phyloP scores from a whole-genome alignment of 2,329 filamentous ascomycete species.

The Trichoderma koningii region DNA sequence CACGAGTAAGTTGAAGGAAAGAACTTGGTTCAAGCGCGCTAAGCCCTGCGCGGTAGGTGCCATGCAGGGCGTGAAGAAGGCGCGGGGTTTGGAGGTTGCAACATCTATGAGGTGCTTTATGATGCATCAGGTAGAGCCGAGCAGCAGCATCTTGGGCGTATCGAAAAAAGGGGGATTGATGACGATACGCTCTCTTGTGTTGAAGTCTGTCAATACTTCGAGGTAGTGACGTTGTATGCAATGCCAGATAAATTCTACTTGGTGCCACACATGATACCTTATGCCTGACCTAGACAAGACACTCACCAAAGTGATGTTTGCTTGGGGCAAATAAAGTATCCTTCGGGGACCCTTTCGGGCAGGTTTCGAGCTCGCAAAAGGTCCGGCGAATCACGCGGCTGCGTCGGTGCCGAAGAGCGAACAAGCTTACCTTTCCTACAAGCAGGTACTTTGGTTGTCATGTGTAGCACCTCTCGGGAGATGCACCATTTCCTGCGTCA shows the following conservation, averaged over 20 bases:
- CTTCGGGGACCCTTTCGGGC: not conserved
- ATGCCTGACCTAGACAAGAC: too few species aligned
- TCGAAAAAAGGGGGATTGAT: not conserved
- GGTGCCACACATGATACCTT: too few species aligned
- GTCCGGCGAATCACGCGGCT: constrained; percentile 19
- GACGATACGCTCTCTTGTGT: not conserved
- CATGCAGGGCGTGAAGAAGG: constrained; percentile 27
- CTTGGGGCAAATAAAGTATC: not conserved
- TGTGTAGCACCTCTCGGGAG: too few species aligned
- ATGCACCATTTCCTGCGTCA: not conserved
- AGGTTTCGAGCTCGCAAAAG: constrained; percentile 13
- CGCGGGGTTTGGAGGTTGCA: constrained; percentile 4
- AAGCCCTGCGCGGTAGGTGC: constrained; percentile 33
- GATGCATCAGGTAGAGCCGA: not conserved
- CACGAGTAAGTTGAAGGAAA: not conserved
- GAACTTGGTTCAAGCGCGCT: constrained; percentile 24
- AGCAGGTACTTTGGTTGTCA: too few species aligned
- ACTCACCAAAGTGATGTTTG: too few species aligned
- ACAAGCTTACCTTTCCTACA: not conserved
- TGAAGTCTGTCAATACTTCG: too few species aligned
- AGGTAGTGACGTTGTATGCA: too few species aligned
- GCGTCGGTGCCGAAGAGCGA: constrained; percentile 7
- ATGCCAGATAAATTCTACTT: too few species aligned
- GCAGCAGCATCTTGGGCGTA: not conserved
- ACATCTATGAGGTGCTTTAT: not conserved